Conservation (phyloP, 176 grass and related monocot genomes). For the Carex pumila region DNA sequence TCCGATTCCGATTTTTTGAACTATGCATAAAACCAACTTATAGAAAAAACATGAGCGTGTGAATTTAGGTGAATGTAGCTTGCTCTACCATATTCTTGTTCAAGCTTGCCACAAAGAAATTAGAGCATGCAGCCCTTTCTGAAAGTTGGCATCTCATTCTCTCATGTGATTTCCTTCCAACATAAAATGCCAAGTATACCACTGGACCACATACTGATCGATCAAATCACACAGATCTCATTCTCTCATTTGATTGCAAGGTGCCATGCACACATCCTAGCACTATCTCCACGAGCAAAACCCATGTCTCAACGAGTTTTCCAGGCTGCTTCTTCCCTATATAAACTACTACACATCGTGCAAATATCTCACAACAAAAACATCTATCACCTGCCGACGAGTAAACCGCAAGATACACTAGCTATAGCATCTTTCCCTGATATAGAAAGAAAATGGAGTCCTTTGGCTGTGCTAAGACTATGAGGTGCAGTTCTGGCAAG, state of each 20-base stretch:
- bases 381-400: too few relatives aligned
- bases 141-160: background rate
- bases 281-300: too few relatives aligned
- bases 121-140: background rate
- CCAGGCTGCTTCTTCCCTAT: too few relatives aligned
- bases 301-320: too few relatives aligned
- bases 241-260: background rate
- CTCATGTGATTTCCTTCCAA: background rate
- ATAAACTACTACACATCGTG: too few relatives aligned
- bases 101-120: background rate
- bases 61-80: background rate
- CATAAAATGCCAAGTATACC: slow-evolving; percentile 2
- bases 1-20: too few relatives aligned
- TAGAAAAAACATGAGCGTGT: background rate
- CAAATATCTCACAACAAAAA: too few relatives aligned
- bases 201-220: background rate
- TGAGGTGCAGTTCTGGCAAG: too few relatives aligned
- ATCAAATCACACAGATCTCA: background rate
- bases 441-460: background rate
- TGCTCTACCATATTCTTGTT: background rate
- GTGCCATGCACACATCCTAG: background rate
- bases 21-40: background rate
- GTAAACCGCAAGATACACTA: too few relatives aligned
- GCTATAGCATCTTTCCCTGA: too few relatives aligned
- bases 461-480: background rate